phyloP scores from a whole-genome alignment of 2,329 filamentous ascomycete genomes.

The Clonostachys byssicola region DNA sequence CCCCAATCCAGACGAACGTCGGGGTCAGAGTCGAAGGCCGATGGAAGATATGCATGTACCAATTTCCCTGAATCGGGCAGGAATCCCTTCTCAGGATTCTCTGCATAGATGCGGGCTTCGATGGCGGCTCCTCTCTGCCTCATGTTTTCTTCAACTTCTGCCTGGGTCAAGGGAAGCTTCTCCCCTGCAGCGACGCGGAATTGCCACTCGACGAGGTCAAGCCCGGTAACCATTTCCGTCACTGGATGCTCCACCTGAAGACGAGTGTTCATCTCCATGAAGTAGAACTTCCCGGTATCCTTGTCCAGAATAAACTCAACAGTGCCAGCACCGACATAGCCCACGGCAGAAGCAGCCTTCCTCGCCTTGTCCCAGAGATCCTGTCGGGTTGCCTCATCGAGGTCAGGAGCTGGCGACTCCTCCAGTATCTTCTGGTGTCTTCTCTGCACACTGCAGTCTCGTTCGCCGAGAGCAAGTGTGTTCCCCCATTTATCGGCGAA shows the following conservation, averaged over 20 bases:
- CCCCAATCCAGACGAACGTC: conserved; percentile 90
- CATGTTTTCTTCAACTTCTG: conserved; percentile 71
- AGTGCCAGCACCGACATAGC: conserved; percentile 86
- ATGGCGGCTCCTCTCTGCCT: conserved; percentile 77
- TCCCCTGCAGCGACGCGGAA: conserved; percentile 67
- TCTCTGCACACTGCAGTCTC: conserved; percentile 84
- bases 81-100: conserved; percentile 88
- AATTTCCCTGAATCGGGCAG: conserved; percentile 90
- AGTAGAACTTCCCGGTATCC: conserved; percentile 75
- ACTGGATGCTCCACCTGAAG: conserved; percentile 97
- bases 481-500: conserved; percentile 80
- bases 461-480: conserved; percentile 79
- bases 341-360: conserved; percentile 67
- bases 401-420: conserved; percentile 75
- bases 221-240: conserved; percentile 65
- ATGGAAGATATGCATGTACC: conserved; percentile 75
- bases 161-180: conserved; percentile 50
- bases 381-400: conserved; percentile 52
- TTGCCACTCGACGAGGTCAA: conserved; percentile 90
- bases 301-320: conserved; percentile 90
- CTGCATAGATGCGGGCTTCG: conserved; percentile 94
- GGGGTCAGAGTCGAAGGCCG: conserved; percentile 51
- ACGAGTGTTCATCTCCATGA: conserved; percentile 81
- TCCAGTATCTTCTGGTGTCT: conserved; percentile 90
- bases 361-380: conserved; percentile 64